phyloP scores from a whole-genome alignment of 495 filamentous ascomycete genomes.

The Aspergillus avenaceus region DNA sequence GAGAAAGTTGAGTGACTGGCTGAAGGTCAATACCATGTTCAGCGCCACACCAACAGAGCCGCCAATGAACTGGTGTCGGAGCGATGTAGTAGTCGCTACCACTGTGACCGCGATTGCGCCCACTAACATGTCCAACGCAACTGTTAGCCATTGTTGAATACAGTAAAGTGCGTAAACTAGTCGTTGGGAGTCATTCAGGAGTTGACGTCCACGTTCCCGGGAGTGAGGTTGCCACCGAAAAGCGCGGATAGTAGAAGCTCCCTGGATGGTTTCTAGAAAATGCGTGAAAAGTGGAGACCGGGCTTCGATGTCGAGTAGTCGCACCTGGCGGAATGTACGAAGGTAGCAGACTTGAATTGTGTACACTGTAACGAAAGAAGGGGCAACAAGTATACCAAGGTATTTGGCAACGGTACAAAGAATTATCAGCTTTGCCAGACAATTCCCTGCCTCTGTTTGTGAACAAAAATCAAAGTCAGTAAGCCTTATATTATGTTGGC shows the following conservation, averaged over 20 bases:
- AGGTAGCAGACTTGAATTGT: too few species aligned
- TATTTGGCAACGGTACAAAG: too few species aligned
- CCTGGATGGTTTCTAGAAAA: conserved; percentile 60
- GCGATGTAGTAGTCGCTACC: conserved; percentile 30
- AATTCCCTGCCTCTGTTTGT: too few species aligned
- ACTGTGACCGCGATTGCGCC: conserved; percentile 56
- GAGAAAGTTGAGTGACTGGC: conserved; percentile 33
- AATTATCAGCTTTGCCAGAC: too few species aligned
- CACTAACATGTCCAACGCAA: conserved; percentile 58
- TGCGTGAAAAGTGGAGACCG: conserved; percentile 65
- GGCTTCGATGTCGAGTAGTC: conserved; percentile 51
- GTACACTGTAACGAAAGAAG: too few species aligned
- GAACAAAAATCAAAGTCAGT: too few species aligned
- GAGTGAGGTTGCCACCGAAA: conserved; percentile 50
- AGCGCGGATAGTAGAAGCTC: conserved; percentile 67
- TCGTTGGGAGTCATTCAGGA: conserved; percentile 54
- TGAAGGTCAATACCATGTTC: conserved; percentile 51
- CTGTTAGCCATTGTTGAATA: conserved; percentile 67
- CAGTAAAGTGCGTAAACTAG: conserved; percentile 56
- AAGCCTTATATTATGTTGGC: too few species aligned
- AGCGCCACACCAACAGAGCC: conserved; percentile 64
- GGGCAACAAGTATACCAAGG: too few species aligned
- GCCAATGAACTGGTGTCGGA: conserved; percentile 38
- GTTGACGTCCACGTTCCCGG: conserved; percentile 43
- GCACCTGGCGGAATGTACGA: conserved; percentile 54